Conservation (phyloP, 495 filamentous ascomycete genomes). For the Aspergillus affinis region DNA sequence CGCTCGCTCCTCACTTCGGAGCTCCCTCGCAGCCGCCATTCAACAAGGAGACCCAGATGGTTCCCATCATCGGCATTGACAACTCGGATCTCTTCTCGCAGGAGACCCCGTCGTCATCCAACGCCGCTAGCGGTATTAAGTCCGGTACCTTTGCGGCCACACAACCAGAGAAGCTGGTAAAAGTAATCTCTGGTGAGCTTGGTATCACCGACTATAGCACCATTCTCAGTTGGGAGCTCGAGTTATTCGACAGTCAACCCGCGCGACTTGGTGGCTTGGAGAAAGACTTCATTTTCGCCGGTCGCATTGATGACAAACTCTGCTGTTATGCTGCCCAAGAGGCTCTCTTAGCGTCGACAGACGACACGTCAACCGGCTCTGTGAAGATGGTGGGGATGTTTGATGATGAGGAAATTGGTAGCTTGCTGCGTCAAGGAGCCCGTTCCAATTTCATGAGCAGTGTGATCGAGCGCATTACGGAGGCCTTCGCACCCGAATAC, state of each 20-base stretch:
- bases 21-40: conserved; percentile 70
- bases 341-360: conserved; percentile 70
- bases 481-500: conserved; percentile 59
- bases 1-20: conserved; percentile 92
- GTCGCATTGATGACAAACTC: conserved; percentile 94
- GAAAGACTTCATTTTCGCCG: conserved; percentile 92
- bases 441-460: conserved; percentile 81
- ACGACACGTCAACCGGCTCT: conserved; percentile 49
- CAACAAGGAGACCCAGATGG: conserved; percentile 91
- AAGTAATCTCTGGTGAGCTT: conserved; percentile 74
- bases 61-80: conserved; percentile 90
- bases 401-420: conserved; percentile 96
- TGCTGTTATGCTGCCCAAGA: conserved; percentile 91
- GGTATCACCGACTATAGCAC: conserved; percentile 62
- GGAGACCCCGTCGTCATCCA: conserved; percentile 19
- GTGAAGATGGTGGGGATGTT: conserved; percentile 89
- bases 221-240: conserved; percentile 96
- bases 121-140: conserved; percentile 34
- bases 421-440: conserved; percentile 84
- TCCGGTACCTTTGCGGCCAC: conserved; percentile 69
- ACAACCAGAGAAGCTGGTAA: conserved; percentile 81
- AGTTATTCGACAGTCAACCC: conserved; percentile 89
- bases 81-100: conserved; percentile 56
- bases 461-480: conserved; percentile 75
- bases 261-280: conserved; percentile 82